Conservation (phyloP, 352 stramenopile genomes). For the Globisporangium canariense region DNA sequence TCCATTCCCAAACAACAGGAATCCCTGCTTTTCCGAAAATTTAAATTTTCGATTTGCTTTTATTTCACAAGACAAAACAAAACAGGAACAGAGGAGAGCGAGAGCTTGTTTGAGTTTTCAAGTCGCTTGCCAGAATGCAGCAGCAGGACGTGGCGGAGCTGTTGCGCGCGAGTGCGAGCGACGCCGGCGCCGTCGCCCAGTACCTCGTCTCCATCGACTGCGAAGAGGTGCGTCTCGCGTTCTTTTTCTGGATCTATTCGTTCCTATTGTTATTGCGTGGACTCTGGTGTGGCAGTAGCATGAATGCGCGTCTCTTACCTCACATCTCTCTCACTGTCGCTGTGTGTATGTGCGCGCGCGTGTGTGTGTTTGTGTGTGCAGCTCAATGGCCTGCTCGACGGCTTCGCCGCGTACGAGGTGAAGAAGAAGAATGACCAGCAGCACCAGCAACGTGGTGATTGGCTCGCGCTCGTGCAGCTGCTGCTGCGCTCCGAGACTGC, state of each 20-base stretch:
- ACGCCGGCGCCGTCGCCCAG: conserved; percentile 56
- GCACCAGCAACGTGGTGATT: conserved; percentile 45
- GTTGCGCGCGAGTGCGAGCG: conserved; percentile 54
- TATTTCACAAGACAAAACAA: not conserved
- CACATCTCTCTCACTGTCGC: not conserved
- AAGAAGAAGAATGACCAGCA: conserved; percentile 39
- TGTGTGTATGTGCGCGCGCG: not conserved
- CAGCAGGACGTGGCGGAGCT: conserved; percentile 46
- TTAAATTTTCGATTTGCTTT: not conserved
- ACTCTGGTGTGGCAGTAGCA: not conserved
- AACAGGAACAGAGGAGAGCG: no score
- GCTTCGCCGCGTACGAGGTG: conserved; percentile 37
- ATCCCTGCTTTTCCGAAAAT: no score
- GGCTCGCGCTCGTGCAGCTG: conserved; percentile 57
- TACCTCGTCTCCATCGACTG: conserved; percentile 56
- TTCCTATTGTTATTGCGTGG: not conserved
- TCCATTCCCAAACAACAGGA: no score
- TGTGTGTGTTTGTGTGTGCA: conserved; percentile 16
- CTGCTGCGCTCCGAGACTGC: conserved; percentile 53
- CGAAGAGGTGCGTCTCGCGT: conserved; percentile 38
- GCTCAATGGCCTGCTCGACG: conserved; percentile 59
- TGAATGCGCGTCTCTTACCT: not conserved
- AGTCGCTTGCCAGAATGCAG: not conserved
- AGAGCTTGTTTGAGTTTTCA: conserved; percentile 5
- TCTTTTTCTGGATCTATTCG: not conserved